Conservation (phyloP, 2,329 filamentous ascomycete species). For the Diaporthe capsici region DNA sequence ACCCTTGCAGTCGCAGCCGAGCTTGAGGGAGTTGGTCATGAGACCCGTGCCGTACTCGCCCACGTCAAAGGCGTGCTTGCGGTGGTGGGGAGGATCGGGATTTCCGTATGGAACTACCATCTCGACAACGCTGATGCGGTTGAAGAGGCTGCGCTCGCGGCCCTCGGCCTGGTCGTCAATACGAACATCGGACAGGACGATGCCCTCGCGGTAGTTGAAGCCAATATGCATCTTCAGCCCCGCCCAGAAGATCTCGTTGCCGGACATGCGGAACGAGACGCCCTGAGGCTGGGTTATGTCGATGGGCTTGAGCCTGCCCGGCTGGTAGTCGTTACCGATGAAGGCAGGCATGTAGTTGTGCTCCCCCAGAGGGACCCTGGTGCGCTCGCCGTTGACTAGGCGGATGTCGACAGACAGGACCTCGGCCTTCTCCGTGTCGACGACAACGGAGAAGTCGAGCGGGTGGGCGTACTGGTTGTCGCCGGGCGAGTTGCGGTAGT, state of each 20-base stretch:
- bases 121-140: conserved; percentile 88
- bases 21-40: conserved; percentile 82
- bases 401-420: conserved; percentile 90
- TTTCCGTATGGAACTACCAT: conserved; percentile 95
- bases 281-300: conserved; percentile 83
- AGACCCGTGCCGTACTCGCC: conserved; percentile 87
- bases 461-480: conserved; percentile 93
- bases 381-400: conserved; percentile 80
- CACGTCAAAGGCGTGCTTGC: conserved; percentile 86
- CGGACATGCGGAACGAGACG: conserved; percentile 85
- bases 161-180: conserved; percentile 82
- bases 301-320: conserved; percentile 83
- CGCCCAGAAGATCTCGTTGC: conserved; percentile 85
- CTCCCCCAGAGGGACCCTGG: conserved; percentile 79
- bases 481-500: conserved; percentile 88
- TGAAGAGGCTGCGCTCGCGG: conserved; percentile 83
- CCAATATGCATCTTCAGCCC: conserved; percentile 95
- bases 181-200: conserved; percentile 90
- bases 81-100: conserved; percentile 83
- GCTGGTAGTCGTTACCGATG: conserved; percentile 80
- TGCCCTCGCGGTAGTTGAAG: conserved; percentile 94
- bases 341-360: conserved; percentile 80
- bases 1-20: conserved; percentile 90
- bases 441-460: conserved; percentile 94
- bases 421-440: conserved; percentile 82